Conservation (phyloP, 495 filamentous ascomycete species). For the Gamarada debralockiae region DNA sequence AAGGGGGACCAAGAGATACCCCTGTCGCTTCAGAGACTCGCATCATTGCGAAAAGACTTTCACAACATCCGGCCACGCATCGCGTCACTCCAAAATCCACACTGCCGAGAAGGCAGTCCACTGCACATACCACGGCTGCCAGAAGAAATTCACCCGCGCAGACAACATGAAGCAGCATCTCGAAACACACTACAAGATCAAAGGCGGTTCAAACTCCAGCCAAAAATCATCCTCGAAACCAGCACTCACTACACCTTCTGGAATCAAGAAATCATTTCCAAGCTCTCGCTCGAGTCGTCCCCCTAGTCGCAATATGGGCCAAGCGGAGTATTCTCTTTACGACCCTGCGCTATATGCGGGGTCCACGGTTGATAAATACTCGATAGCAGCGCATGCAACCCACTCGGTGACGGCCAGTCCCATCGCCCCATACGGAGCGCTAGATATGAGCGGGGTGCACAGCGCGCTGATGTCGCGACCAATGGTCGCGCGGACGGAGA, state of each 20-base stretch:
- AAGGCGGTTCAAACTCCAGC: slow-evolving; percentile 26
- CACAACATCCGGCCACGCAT: slow-evolving; percentile 93
- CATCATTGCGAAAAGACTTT: slow-evolving; percentile 79
- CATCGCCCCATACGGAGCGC: not conserved
- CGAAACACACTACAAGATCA: slow-evolving; percentile 72
- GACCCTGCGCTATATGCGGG: slow-evolving; percentile 10
- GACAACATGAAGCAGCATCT: slow-evolving; percentile 99
- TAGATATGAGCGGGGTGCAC: not conserved
- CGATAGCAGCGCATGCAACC: not conserved
- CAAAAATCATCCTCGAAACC: slow-evolving; percentile 11
- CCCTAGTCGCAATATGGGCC: slow-evolving; percentile 7
- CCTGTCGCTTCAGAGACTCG: slow-evolving; percentile 59
- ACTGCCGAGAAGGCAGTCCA: slow-evolving; percentile 91
- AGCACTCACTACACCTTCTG: slow-evolving; percentile 7
- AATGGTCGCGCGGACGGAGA: not conserved
- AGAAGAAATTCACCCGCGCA: slow-evolving; percentile 91
- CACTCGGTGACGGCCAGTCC: not conserved
- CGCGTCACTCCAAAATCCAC: slow-evolving; percentile 95
- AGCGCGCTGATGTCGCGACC: not conserved
- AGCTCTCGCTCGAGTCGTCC: slow-evolving; percentile 2
- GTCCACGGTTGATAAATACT: not conserved
- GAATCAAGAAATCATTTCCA: slow-evolving; percentile 10
- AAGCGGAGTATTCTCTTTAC: slow-evolving; percentile 9
- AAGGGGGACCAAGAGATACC: slow-evolving; percentile 50
- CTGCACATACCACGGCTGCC: slow-evolving; percentile 72